Conservation (phyloP, 1,284 basidiomycete genomes). For the Athelia psychrophila region DNA sequence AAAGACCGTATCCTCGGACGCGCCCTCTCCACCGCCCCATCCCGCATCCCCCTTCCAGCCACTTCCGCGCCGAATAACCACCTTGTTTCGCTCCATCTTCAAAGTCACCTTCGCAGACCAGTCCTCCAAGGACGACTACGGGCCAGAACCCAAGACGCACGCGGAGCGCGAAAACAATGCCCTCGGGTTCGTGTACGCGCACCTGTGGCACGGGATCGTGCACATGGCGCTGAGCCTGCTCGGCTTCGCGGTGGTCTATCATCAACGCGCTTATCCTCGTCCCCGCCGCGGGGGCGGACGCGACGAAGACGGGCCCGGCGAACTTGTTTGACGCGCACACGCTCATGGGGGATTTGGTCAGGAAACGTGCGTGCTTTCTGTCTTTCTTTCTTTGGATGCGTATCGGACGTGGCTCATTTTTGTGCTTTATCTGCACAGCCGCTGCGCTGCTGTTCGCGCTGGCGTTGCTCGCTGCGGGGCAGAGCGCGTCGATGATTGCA, state of each 20-base stretch:
- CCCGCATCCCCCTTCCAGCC: background rate
- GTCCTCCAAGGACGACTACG: background rate
- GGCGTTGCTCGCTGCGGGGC: conserved; percentile 74
- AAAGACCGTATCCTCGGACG: background rate
- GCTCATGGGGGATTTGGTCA: conserved; percentile 57
- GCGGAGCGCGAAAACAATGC: conserved; percentile 63
- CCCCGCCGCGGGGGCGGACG: conserved; percentile 11
- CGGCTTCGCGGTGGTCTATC: conserved; percentile 72
- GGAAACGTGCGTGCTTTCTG: conserved; percentile 46
- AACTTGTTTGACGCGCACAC: conserved; percentile 70
- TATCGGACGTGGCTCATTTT: too few species aligned
- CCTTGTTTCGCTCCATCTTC: background rate
- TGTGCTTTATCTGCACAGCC: conserved; percentile 35
- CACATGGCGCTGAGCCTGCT: conserved; percentile 68
- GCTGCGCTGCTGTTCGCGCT: conserved; percentile 74
- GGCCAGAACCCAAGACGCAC: conserved; percentile 32
- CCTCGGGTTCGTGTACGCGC: conserved; percentile 70
- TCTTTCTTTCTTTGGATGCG: background rate
- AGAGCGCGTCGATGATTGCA: conserved; percentile 80
- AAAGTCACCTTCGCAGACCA: background rate
- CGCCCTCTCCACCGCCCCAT: too few species aligned
- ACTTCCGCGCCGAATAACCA: too few species aligned
- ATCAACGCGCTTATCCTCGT: conserved; percentile 63
- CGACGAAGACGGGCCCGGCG: conserved; percentile 33
- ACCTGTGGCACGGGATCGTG: conserved; percentile 75